Conservation (phyloP, 129 eudicot genomes). For the Centrapalus pauciflorus region DNA sequence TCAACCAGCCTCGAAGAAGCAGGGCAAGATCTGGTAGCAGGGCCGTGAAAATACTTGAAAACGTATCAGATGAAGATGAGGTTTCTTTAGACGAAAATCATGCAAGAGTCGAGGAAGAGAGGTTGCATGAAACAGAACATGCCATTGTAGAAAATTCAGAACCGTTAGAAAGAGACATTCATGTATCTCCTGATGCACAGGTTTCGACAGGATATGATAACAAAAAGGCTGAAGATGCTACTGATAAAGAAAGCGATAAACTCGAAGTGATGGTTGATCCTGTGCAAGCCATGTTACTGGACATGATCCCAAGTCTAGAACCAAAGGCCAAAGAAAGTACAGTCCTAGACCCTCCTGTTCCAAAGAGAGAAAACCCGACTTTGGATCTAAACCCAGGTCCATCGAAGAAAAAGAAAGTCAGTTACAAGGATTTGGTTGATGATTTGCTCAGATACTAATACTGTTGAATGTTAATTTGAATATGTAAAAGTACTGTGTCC, state of each 20-base stretch:
- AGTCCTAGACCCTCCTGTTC: background rate
- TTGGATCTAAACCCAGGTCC: conserved; percentile 34
- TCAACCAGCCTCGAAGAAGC: conserved; percentile 47
- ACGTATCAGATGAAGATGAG: conserved; percentile 42
- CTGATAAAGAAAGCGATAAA: conserved; percentile 23
- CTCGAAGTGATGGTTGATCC: conserved; percentile 59
- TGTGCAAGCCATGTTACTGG: conserved; percentile 58
- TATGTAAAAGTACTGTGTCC: no score
- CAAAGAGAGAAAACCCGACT: conserved; percentile 11
- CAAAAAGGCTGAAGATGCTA: conserved; percentile 18
- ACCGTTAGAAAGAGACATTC: conserved; percentile 17
- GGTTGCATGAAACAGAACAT: conserved; percentile 15
- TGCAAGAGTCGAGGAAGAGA: conserved; percentile 2
- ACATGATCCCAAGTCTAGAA: conserved; percentile 73
- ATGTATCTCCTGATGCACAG: conserved; percentile 16
- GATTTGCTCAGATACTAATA: conserved; percentile 48
- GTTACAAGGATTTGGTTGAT: conserved; percentile 58
- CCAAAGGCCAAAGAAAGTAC: conserved; percentile 20
- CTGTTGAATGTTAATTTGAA: no score
- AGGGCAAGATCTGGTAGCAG: conserved; percentile 51
- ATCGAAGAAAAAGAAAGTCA: conserved; percentile 66
- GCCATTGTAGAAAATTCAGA: conserved; percentile 25
- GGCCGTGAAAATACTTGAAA: conserved; percentile 55
- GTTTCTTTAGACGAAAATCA: conserved; percentile 31
- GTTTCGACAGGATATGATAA: conserved; percentile 1